These are phyloP conservation scores for Rhypophila decipiens DNA, from an alignment of 495 filamentous ascomycete species.

Conservation along the genomic window DNA sequence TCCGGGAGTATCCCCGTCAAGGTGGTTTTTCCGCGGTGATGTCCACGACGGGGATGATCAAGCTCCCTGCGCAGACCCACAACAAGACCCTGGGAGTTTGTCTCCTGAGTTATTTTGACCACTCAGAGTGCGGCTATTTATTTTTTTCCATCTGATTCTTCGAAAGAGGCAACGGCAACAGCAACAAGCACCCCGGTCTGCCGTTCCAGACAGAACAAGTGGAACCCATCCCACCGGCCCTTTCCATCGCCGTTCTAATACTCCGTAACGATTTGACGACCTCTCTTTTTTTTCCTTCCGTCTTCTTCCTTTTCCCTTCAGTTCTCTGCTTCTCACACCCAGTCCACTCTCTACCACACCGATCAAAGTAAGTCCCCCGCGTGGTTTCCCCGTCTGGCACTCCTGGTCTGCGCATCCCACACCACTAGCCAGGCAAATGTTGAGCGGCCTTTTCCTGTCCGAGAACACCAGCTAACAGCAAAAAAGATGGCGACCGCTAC, in stretches of 20 bases:
- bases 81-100: no score
- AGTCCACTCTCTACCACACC: slow-evolving; percentile 6
- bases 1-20: no score
- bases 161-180: no score
- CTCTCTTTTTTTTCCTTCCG: slow-evolving; percentile 6
- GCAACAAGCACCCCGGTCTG: not conserved
- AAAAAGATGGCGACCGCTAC: slow-evolving; percentile 42
- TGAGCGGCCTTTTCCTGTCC: no score
- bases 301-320: not conserved
- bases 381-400: no score
- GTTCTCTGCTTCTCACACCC: not conserved
- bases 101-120: not conserved
- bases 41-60: no score
- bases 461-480: no score
- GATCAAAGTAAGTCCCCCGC: slow-evolving; percentile 6
- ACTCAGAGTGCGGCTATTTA: not conserved
- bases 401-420: no score
- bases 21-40: no score
- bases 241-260: not conserved
- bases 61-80: no score
- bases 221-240: not conserved
- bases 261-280: not conserved
- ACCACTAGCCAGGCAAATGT: no score
- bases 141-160: slow-evolving; percentile 1
- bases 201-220: not conserved